Evolutionary conservation across 805 yeast genomes (phyloP).

Genomic region (Candida loeiensis): DNA sequence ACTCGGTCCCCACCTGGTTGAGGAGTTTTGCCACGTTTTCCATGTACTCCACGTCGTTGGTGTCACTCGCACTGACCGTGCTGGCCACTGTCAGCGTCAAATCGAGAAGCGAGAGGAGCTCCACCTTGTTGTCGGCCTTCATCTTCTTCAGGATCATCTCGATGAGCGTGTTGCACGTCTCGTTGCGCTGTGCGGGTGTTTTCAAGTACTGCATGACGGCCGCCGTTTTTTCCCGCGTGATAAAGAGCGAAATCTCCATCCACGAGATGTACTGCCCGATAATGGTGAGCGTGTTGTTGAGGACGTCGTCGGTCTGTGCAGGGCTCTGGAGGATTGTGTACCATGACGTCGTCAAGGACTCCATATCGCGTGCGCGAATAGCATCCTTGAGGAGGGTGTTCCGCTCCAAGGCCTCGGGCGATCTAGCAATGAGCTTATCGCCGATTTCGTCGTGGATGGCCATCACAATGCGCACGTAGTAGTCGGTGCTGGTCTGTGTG

Average conservation of each 20-base stretch:
- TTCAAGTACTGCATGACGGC: conserved; percentile 56
- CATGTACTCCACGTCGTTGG: conserved; percentile 38
- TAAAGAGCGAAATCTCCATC: conserved; percentile 78
- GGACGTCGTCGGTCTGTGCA: conserved; percentile 39
- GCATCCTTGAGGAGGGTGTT: conserved; percentile 76
- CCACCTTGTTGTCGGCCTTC: conserved; percentile 68
- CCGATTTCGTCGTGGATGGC: conserved; percentile 90
- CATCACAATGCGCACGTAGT: conserved; percentile 68
- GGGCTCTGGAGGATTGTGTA: conserved; percentile 46
- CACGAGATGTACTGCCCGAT: conserved; percentile 89
- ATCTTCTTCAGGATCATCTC: conserved; percentile 76
- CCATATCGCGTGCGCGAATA: conserved; percentile 75
- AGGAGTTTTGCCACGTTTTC: conserved; percentile 74
- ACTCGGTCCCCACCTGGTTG: conserved; percentile 72
- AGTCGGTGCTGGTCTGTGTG: conserved; percentile 44
- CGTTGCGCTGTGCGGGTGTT: conserved; percentile 45
- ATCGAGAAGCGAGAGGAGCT: conserved; percentile 65
- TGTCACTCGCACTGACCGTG: conserved; percentile 15
- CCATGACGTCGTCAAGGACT: conserved; percentile 64
- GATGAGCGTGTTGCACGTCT: conserved; percentile 54
- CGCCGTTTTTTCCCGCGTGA: conserved; percentile 40
- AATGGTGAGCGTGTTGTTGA: conserved; percentile 56
- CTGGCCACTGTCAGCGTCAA: conserved; percentile 50
- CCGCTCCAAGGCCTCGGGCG: conserved; percentile 57
- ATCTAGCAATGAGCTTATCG: conserved; percentile 77